phyloP scores from a whole-genome alignment of 495 filamentous ascomycete species.

The Talaromyces wortmannii region DNA sequence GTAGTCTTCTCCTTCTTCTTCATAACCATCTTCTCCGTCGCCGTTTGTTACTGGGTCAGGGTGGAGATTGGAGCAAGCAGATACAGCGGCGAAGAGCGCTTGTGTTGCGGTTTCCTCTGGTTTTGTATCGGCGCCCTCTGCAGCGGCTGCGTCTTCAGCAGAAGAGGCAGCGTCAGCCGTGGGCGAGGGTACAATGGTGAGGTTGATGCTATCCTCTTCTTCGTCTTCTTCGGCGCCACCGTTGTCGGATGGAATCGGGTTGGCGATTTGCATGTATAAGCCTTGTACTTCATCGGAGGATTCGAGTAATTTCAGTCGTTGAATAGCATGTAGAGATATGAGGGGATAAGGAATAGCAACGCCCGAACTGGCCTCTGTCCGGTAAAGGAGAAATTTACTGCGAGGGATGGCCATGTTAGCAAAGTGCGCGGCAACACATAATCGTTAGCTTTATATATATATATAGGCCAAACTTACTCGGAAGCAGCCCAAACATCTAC shows the following conservation, averaged over 20 bases:
- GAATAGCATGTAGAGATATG: constrained; percentile 84
- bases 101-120: constrained; percentile 34
- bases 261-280: constrained; percentile 75
- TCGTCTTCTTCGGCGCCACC: constrained; percentile 50
- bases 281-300: constrained; percentile 42
- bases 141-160: constrained; percentile 17
- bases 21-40: constrained; percentile 30
- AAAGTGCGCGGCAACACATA: background rate
- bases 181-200: constrained; percentile 61
- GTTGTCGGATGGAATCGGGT: constrained; percentile 37
- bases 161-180: constrained; percentile 2
- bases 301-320: constrained; percentile 45
- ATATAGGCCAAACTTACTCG: constrained; percentile 45
- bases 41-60: constrained; percentile 59
- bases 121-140: constrained; percentile 18
- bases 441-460: background rate
- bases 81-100: constrained; percentile 69
- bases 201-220: constrained; percentile 59
- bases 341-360: constrained; percentile 79
- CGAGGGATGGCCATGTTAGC: background rate
- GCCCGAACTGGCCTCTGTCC: constrained; percentile 49
- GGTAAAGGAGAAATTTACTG: constrained; percentile 72
- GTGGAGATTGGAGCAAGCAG: constrained; percentile 82
- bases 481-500: constrained; percentile 77
- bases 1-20: constrained; percentile 34